Evolutionary conservation across 164 flowering plant genomes (phyloP).

Genomic region (Aristolochia californica): DNA sequence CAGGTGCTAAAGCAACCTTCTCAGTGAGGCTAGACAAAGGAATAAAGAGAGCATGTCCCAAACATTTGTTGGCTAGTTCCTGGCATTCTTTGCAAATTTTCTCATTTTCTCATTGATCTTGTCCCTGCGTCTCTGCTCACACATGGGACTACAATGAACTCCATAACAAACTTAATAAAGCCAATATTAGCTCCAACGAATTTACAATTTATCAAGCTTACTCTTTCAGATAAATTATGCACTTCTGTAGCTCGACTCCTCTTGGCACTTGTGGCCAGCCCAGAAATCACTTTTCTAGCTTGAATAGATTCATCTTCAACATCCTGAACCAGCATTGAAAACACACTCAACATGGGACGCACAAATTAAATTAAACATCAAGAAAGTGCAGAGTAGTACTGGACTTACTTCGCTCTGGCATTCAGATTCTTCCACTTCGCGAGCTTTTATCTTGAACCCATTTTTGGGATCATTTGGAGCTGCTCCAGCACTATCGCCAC

Average conservation of each 20-base stretch:
- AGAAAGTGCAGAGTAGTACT: background rate
- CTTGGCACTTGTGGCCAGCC: slow-evolving; percentile 50
- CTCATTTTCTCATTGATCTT: slow-evolving; percentile 98
- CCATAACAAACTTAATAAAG: background rate
- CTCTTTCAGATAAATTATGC: slow-evolving; percentile 95
- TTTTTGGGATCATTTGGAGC: slow-evolving; percentile 33
- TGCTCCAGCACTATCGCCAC: slow-evolving; percentile 42
- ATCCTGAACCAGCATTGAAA: slow-evolving; percentile 39
- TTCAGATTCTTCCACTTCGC: slow-evolving; percentile 52
- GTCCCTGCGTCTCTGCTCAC: slow-evolving; percentile 77
- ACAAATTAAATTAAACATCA: background rate
- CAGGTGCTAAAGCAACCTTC: slow-evolving; percentile 21
- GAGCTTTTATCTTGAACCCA: slow-evolving; percentile 45
- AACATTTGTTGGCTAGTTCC: slow-evolving; percentile 37
- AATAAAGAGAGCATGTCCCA: slow-evolving; percentile 35
- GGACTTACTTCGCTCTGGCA: slow-evolving; percentile 66
- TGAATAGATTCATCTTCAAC: slow-evolving; percentile 70
- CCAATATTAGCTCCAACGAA: slow-evolving; percentile 1
- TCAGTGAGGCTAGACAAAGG: slow-evolving; percentile 32
- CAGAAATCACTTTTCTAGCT: slow-evolving; percentile 31
- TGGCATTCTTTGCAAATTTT: slow-evolving; percentile 36
- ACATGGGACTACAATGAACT: background rate
- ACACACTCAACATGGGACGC: background rate
- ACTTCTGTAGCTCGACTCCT: slow-evolving; percentile 97
- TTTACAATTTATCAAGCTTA: slow-evolving; percentile 18